Percentiles rank a stretch among this genome's conserved stretches.
Conservation (phyloP, 1,139 yeast genomes). For the Pichia sp. region DNA sequence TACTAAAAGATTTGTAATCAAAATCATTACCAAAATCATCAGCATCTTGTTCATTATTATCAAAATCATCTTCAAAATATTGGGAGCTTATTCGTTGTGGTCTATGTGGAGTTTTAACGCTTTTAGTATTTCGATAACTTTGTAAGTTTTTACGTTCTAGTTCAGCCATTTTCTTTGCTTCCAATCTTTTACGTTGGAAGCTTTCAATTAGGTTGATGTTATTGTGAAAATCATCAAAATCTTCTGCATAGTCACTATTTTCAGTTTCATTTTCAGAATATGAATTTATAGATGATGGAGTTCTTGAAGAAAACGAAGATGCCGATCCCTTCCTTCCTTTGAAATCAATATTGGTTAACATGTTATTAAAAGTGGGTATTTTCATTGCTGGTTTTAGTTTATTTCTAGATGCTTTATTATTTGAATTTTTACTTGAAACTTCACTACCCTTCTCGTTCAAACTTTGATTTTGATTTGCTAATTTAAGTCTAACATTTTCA, state of each 20-base stretch:
- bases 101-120: not conserved
- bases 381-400: not conserved
- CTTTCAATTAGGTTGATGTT: conserved; percentile 14
- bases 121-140: not conserved
- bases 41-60: conserved; percentile 12
- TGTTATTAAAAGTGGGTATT: conserved; percentile 15
- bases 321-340: not conserved
- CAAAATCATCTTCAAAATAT: not conserved
- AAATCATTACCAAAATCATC: conserved; percentile 21
- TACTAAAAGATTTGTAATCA: conserved; percentile 20
- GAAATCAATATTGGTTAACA: conserved; percentile 4
- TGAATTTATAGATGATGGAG: conserved; percentile 18
- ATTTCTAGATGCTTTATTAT: not conserved
- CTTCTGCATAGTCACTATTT: conserved; percentile 28
- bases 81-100: not conserved
- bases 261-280: conserved; percentile 27
- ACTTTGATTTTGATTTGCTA: not conserved
- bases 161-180: conserved; percentile 19
- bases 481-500: conserved; percentile 1
- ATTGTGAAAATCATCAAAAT: conserved; percentile 18
- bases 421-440: not conserved
- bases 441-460: not conserved
- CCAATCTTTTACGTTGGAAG: conserved; percentile 13
- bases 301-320: conserved; percentile 23
- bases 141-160: conserved; percentile 2